Percentiles rank a stretch among this genome's conserved stretches.
phyloP scores from a whole-genome alignment of 345 rosid genomes.

The Psidium friedrichsthalianum region DNA sequence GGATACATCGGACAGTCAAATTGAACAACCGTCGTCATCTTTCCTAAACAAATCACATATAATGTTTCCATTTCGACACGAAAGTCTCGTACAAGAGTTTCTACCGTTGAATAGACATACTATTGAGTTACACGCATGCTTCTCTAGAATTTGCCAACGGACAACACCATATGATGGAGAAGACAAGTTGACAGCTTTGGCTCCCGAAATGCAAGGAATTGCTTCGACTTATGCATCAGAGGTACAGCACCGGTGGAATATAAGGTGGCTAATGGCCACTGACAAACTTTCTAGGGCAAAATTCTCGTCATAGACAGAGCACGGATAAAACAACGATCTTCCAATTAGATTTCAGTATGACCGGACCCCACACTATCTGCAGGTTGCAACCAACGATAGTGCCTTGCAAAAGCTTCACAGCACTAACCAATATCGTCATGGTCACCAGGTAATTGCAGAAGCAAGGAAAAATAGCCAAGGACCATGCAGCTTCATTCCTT shows the following conservation, averaged over 20 bases:
- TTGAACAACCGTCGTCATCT: not conserved
- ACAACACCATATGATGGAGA: not conserved
- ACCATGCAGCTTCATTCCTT: constrained; percentile 1
- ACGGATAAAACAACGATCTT: not conserved
- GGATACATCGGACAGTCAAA: not conserved
- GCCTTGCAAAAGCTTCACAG: not conserved
- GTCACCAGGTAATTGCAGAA: not conserved
- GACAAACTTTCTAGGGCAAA: too few relatives aligned
- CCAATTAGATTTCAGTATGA: not conserved
- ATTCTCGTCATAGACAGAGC: too few relatives aligned
- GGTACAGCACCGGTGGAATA: not conserved
- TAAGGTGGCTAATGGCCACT: not conserved
- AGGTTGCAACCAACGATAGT: not conserved
- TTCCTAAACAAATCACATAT: not conserved
- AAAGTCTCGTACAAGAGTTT: not conserved
- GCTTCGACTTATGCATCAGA: not conserved
- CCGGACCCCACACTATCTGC: not conserved
- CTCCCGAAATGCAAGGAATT: not conserved
- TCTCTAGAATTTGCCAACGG: not conserved
- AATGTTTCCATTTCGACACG: not conserved
- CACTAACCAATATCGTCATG: not conserved
- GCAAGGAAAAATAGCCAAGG: not conserved
- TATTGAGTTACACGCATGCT: not conserved
- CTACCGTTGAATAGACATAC: fast-evolving
- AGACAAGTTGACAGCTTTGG: not conserved